Evolutionary conservation across 768 basidiomycete genomes (phyloP).

Genomic region (Lepiota brunneoincarnata): DNA sequence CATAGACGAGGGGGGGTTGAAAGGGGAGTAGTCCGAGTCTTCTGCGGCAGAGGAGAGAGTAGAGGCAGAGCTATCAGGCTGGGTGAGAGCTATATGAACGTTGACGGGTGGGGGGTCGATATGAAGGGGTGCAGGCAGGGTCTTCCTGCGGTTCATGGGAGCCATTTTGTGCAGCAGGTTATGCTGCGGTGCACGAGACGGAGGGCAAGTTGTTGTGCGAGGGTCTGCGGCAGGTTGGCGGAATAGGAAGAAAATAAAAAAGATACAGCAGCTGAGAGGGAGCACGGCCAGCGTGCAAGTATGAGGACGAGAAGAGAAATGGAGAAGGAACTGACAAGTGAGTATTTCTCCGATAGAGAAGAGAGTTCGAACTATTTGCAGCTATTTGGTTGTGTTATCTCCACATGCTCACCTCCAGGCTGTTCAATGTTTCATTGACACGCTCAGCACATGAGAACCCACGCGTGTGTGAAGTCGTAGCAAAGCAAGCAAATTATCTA

Average conservation of each 20-base stretch:
- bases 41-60: conserved; percentile 50
- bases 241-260: not conserved
- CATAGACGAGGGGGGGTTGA: conserved; percentile 24
- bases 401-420: not conserved
- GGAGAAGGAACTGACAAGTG: conserved; percentile 19
- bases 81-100: conserved; percentile 48
- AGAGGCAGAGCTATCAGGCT: conserved; percentile 46
- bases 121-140: conserved; percentile 54
- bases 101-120: conserved; percentile 51
- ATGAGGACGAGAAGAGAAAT: conserved; percentile 25
- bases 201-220: not conserved
- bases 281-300: conserved; percentile 45
- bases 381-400: not conserved
- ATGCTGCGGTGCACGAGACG: not conserved
- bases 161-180: conserved; percentile 18
- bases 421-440: no score
- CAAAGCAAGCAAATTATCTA: no score
- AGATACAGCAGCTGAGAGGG: not conserved
- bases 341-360: conserved; percentile 11
- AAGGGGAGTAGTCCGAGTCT: conserved; percentile 50
- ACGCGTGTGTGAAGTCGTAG: no score
- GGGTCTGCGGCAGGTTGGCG: not conserved
- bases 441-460: no score
- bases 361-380: not conserved
- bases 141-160: conserved; percentile 45